A percentile compares a stretch with the other conserved stretches of the same genome.
These are phyloP conservation scores for Fraxinus greggii DNA, from an alignment of 305 asterid species.

Conservation along the genomic window DNA sequence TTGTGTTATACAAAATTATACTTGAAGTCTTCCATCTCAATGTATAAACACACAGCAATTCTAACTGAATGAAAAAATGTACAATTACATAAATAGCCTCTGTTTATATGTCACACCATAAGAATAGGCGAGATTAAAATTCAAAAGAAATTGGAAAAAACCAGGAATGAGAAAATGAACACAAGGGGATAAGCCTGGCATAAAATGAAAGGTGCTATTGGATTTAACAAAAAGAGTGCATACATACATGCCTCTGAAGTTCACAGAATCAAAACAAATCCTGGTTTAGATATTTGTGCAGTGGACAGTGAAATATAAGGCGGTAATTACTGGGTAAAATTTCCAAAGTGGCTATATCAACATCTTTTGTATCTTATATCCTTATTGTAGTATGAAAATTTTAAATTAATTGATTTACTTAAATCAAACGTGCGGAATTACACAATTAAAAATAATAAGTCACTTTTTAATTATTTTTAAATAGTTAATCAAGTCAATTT, in stretches of 20 bases:
- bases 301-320: background rate
- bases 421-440: too few species aligned
- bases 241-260: background rate
- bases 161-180: background rate
- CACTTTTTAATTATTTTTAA: too few species aligned
- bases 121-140: conserved; percentile 9
- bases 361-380: background rate
- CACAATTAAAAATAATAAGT: too few species aligned
- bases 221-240: background rate
- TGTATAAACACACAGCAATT: too few species aligned
- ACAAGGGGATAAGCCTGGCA: background rate
- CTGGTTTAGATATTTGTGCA: background rate
- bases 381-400: background rate
- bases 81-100: too few species aligned
- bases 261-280: background rate
- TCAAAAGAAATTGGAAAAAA: background rate
- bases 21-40: too few species aligned
- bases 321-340: background rate
- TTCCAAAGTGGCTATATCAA: background rate
- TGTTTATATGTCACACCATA: background rate
- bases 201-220: too few species aligned
- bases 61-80: too few species aligned
- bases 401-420: too few species aligned
- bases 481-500: too few species aligned
- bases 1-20: too few species aligned